Evolutionary conservation across 768 basidiomycete species (phyloP), one percentile per base, ranked within the genome.

Genomic region (Phanerodontia chrysosporium): DNA sequence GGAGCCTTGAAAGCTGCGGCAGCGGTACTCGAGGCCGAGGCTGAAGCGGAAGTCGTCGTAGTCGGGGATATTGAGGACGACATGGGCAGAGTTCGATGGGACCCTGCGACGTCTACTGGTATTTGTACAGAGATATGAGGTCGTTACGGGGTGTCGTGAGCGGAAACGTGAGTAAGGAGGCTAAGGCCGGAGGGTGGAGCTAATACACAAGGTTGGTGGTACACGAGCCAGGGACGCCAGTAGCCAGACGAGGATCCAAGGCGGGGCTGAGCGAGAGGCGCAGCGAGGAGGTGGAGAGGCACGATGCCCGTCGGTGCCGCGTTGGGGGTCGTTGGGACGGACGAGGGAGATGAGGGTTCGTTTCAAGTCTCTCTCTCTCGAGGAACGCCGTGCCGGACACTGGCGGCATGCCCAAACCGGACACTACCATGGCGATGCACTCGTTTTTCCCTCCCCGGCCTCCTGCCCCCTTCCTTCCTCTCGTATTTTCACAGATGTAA

Each of bases 21-120:
- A 14, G 66, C 64, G 13, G 64, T 59, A 16, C 66, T 59, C 16
- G 65, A 51, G 16, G 66, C 62, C 13, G 69, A 57, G 14, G 66
- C 58, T 36, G 67, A 42, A 29, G 69, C 51, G 25, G 64, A 59
- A 21, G 63, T 57, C 24, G 68, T 46, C 7, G 21, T 27, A 24
- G 36, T 54, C 30, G 28, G 9, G 7, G 58, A 48, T 54, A 29
- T 42, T 28, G 58, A 48, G 4, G 58, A 51, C 27, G 58, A 51
- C 58, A 58, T 58, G 24, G 24, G 29, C 28, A 35, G 32, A 27
- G 58, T 22, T 36, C 45, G 52, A 22, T 28, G 22, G 10, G 10
- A 25, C n/a, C 48, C 28, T 27, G 25, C 28, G 30, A 22, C 7
- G 29, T 35, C 51, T 29, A 21, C 16, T 30, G 51, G 48, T 49